Evolutionary conservation across 1,139 yeast species (phyloP).

Genomic region (Lodderomyces jiufengensis): DNA sequence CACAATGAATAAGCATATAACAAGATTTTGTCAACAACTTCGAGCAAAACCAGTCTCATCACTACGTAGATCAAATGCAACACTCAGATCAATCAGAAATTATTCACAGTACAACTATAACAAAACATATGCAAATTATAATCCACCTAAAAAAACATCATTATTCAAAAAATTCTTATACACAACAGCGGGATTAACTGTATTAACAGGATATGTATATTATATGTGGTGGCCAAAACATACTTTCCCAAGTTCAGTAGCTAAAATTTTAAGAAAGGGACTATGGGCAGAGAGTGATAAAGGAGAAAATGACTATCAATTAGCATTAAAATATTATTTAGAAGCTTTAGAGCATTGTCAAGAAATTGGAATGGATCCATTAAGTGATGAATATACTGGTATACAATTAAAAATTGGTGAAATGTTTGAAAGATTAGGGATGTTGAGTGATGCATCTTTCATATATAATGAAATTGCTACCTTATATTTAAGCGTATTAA

Average conservation of each 20-base stretch:
- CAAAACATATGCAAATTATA: slow-evolving; percentile 8
- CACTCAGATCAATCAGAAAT: no score
- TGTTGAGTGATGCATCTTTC: slow-evolving; percentile 59
- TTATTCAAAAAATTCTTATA: slow-evolving; percentile 18
- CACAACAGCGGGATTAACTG: slow-evolving; percentile 26
- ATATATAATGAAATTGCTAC: slow-evolving; percentile 67
- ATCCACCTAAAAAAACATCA: slow-evolving; percentile 17
- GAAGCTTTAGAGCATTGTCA: slow-evolving; percentile 49
- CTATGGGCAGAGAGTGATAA: slow-evolving; percentile 80
- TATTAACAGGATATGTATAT: slow-evolving; percentile 37
- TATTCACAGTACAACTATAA: slow-evolving; percentile 6
- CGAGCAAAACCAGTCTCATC: no score
- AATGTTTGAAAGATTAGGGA: slow-evolving; percentile 68
- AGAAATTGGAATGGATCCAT: slow-evolving; percentile 44
- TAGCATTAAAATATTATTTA: slow-evolving; percentile 67
- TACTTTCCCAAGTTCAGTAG: slow-evolving; percentile 54
- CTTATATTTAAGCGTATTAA: slow-evolving; percentile 57
- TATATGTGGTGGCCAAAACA: slow-evolving; percentile 63
- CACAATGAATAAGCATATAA: no score
- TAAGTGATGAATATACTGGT: slow-evolving; percentile 59
- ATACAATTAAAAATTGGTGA: slow-evolving; percentile 83
- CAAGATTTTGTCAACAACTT: no score
- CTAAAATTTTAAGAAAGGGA: slow-evolving; percentile 66
- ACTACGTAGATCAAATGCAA: no score
- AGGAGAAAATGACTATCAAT: slow-evolving; percentile 58